Percentiles rank a stretch among this genome's conserved stretches.
phyloP scores from a whole-genome alignment of 2,329 filamentous ascomycete genomes.

The Aspergillus brunneoviolaceus region DNA sequence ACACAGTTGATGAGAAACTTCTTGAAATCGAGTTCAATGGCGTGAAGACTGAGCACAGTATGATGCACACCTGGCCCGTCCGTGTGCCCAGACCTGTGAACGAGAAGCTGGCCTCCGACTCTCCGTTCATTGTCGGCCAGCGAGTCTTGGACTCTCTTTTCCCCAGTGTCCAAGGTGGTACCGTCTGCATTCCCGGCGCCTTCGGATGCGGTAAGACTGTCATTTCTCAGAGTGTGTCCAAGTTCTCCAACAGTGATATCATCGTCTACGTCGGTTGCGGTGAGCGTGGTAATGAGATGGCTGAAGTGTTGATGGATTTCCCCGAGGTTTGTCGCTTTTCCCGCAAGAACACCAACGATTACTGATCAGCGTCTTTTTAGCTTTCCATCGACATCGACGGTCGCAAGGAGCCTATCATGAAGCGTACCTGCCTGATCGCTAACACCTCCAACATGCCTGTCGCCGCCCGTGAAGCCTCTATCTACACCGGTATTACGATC shows the following conservation, averaged over 20 bases:
- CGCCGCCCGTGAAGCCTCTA: conserved; percentile 95
- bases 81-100: conserved; percentile 89
- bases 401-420: conserved; percentile 98
- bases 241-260: conserved; percentile 99
- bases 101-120: conserved; percentile 85
- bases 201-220: conserved; percentile 99
- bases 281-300: conserved; percentile 99
- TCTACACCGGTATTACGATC: conserved; percentile 94
- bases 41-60: conserved; percentile 87
- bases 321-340: conserved; percentile 63
- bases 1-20: conserved; percentile 91
- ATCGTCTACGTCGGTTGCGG: conserved; percentile 95
- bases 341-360: neutral
- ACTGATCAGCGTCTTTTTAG: conserved; percentile 36
- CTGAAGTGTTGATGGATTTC: conserved; percentile 99
- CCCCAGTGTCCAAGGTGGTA: conserved; percentile 94
- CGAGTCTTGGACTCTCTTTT: conserved; percentile 95
- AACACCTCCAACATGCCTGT: conserved; percentile 99
- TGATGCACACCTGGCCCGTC: conserved; percentile 99
- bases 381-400: conserved; percentile 92
- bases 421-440: conserved; percentile 96
- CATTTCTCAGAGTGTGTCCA: conserved; percentile 97
- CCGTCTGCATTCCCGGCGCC: conserved; percentile 95
- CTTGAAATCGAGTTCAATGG: conserved; percentile 97
- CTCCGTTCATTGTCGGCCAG: conserved; percentile 94